Conservation (phyloP, 2,329 filamentous ascomycete genomes). For the Scedosporium dehoogii region DNA sequence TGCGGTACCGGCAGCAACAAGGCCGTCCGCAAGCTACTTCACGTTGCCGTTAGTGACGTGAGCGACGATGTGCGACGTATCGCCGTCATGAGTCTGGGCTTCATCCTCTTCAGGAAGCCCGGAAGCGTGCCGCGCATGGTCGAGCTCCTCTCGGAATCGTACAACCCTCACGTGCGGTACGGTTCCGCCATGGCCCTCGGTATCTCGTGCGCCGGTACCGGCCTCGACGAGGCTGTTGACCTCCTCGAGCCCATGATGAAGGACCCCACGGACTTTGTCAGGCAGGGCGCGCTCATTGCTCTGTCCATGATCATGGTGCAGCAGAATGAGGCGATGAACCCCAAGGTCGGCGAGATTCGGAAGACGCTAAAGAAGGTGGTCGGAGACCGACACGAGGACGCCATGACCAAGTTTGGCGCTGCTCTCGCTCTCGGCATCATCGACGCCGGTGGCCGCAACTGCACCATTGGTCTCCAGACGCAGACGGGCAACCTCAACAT, state of each 20-base stretch:
- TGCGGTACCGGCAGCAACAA: slow-evolving; percentile 98
- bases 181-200: slow-evolving; percentile 97
- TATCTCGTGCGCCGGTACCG: slow-evolving; percentile 95
- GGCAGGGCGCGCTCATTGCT: slow-evolving; percentile 89
- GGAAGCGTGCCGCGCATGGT: slow-evolving; percentile 98
- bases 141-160: slow-evolving; percentile 92
- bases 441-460: slow-evolving; percentile 94
- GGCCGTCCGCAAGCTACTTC: slow-evolving; percentile 88
- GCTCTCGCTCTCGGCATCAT: slow-evolving; percentile 93
- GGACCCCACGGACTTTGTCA: slow-evolving; percentile 95
- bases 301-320: slow-evolving; percentile 99
- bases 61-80: slow-evolving; percentile 94
- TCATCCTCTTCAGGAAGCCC: slow-evolving; percentile 96
- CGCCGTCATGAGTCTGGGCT: slow-evolving; percentile 94
- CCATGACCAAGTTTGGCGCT: slow-evolving; percentile 98
- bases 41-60: slow-evolving; percentile 94
- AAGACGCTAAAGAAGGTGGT: slow-evolving; percentile 94
- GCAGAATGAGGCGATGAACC: slow-evolving; percentile 97
- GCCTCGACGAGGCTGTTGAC: slow-evolving; percentile 91
- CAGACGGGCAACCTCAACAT: slow-evolving; percentile 98
- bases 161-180: slow-evolving; percentile 97
- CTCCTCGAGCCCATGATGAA: slow-evolving; percentile 98
- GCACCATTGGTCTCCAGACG: slow-evolving; percentile 94
- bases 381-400: slow-evolving; percentile 90
- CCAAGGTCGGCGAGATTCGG: slow-evolving; percentile 82